Conservation (phyloP, 371 early-diverging fungal species). For the Rhizoclosmatium hyalinum region DNA sequence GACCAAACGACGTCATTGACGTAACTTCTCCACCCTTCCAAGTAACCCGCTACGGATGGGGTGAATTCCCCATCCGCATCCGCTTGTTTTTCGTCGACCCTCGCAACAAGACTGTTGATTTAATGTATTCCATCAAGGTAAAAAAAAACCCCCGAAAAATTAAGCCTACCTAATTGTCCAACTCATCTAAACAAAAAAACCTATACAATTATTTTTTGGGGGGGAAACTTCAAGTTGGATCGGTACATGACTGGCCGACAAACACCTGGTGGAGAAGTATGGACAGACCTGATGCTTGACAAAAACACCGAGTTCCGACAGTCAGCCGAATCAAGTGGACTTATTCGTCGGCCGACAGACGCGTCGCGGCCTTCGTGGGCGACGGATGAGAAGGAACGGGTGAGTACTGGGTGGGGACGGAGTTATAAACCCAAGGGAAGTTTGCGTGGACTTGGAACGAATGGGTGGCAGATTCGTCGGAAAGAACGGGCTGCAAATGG, state of each 20-base stretch:
- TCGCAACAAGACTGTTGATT: conserved; percentile 83
- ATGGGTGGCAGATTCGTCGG: too few relatives aligned
- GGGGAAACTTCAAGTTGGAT: conserved; percentile 66
- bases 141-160: conserved; percentile 1
- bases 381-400: neutral
- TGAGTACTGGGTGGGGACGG: too few relatives aligned
- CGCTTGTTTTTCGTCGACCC: conserved; percentile 82
- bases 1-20: conserved; percentile 86
- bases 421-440: too few relatives aligned
- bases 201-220: too few relatives aligned
- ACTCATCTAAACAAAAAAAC: neutral
- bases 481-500: neutral
- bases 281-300: conserved; percentile 84
- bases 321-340: too few relatives aligned
- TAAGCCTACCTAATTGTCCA: neutral
- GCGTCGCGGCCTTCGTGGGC: neutral
- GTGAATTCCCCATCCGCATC: conserved; percentile 89
- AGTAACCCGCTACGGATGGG: conserved; percentile 89
- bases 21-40: conserved; percentile 81
- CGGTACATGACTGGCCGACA: conserved; percentile 72
- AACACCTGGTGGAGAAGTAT: conserved; percentile 74
- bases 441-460: too few relatives aligned
- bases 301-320: conserved; percentile 73
- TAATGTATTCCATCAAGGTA: conserved; percentile 84
- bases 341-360: too few relatives aligned